These are phyloP conservation scores for Hypoxylon subgilvum DNA, from an alignment of 495 filamentous ascomycete genomes.

Conservation along the genomic window DNA sequence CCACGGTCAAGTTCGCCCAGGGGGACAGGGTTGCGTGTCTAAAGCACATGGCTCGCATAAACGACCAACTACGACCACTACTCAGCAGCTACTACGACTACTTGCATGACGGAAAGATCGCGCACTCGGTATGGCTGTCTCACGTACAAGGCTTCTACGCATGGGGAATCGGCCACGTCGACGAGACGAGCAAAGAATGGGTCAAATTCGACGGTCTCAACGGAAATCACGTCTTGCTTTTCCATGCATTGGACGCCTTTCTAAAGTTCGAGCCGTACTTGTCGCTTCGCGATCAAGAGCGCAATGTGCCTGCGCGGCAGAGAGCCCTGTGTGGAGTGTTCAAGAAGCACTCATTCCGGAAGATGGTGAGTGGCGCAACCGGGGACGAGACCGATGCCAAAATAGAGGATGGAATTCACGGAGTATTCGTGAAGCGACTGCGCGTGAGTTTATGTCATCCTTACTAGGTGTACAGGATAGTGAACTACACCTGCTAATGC, in stretches of 20 bases:
- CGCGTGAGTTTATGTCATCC: conserved; percentile 37
- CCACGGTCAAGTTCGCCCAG: conserved; percentile 34
- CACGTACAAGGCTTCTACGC: conserved; percentile 53
- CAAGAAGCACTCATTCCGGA: conserved; percentile 27
- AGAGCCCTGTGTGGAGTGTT: conserved; percentile 40
- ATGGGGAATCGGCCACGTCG: conserved; percentile 45
- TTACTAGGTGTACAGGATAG: neutral
- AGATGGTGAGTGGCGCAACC: conserved; percentile 18
- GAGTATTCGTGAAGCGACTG: conserved; percentile 46
- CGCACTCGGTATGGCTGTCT: conserved; percentile 43
- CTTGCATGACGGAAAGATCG: conserved; percentile 37
- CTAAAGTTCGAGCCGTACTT: conserved; percentile 52
- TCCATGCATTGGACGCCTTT: conserved; percentile 52
- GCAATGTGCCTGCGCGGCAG: conserved; percentile 45
- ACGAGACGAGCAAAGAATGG: conserved; percentile 39
- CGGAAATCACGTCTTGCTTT: conserved; percentile 52
- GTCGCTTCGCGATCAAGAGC: conserved; percentile 18
- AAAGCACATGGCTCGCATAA: conserved; percentile 34
- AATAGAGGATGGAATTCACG: conserved; percentile 40
- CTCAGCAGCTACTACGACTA: conserved; percentile 43
- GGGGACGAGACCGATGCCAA: conserved; percentile 31
- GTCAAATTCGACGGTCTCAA: conserved; percentile 53
- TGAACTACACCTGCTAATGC: conserved; percentile 6
- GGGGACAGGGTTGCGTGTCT: conserved; percentile 32
- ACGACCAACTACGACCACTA: conserved; percentile 29